Evolutionary conservation across 2,329 filamentous ascomycete species (phyloP).

Genomic region (Thelonectria olida): DNA sequence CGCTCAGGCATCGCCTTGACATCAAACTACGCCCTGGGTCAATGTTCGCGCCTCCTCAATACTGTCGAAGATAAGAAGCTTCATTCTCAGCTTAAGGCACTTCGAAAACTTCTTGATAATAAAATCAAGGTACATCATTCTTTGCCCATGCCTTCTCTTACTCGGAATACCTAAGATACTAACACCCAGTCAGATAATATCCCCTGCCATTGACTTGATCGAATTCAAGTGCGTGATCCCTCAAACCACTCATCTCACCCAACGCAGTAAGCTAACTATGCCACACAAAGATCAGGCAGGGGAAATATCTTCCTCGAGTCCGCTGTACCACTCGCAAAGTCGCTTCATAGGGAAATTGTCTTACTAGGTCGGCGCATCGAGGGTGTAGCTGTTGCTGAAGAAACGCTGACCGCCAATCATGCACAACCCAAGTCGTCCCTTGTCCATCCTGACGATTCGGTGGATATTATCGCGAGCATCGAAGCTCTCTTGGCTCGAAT

Average conservation of each 20-base stretch:
- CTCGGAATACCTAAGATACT: neutral
- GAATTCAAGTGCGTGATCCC: conserved; percentile 75
- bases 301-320: conserved; percentile 77
- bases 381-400: conserved; percentile 71
- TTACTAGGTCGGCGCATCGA: conserved; percentile 79
- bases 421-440: conserved; percentile 50
- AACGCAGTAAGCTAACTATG: neutral
- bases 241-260: conserved; percentile 21
- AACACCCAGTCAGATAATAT: conserved; percentile 72
- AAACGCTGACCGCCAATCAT: conserved; percentile 53
- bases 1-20: conserved; percentile 87
- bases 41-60: conserved; percentile 81
- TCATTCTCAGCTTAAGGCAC: conserved; percentile 71
- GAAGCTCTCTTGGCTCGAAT: conserved; percentile 79
- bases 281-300: conserved; percentile 54
- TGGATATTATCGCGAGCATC: conserved; percentile 77
- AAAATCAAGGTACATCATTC: conserved; percentile 78
- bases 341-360: conserved; percentile 84
- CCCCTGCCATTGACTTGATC: conserved; percentile 90
- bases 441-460: conserved; percentile 68
- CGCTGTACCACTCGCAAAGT: conserved; percentile 83
- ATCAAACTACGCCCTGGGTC: conserved; percentile 83
- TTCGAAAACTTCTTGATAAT: conserved; percentile 80
- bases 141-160: neutral
- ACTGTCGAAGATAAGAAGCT: conserved; percentile 77